Percentiles rank a stretch among this genome's conserved stretches.
These are phyloP conservation scores for Ramaria sp. DNA, from an alignment of 768 basidiomycete genomes.

Conservation along the genomic window DNA sequence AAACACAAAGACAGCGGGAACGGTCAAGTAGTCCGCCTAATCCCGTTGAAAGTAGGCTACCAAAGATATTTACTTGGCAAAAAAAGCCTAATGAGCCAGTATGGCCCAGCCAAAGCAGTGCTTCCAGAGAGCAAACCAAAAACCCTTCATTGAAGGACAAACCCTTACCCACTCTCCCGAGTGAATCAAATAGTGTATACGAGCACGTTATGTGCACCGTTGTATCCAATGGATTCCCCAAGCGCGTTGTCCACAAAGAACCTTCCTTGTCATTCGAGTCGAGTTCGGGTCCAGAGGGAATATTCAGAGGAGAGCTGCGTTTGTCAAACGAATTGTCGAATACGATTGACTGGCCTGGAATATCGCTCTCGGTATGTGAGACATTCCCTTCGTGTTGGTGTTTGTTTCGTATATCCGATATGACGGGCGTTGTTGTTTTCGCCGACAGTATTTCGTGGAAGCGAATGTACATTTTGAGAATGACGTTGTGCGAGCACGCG, in stretches of 20 bases:
- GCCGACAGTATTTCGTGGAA: conserved; percentile 58
- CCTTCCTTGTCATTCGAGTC: conserved; percentile 33
- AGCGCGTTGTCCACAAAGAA: conserved; percentile 42
- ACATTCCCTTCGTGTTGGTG: not conserved
- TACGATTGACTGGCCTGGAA: conserved; percentile 52
- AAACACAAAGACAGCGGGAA: not conserved
- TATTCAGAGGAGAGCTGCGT: conserved; percentile 47
- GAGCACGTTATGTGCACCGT: conserved; percentile 28
- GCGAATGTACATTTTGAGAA: conserved; percentile 55
- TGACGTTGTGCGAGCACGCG: conserved; percentile 48
- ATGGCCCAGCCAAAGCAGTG: not conserved
- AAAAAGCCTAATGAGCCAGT: conserved; percentile 15
- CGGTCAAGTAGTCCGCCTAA: not conserved
- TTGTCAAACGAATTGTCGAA: conserved; percentile 52
- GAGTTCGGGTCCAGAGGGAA: conserved; percentile 54
- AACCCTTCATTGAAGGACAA: conserved; percentile 22
- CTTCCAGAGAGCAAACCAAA: not conserved
- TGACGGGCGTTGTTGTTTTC: not conserved
- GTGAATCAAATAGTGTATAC: conserved; percentile 34
- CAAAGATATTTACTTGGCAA: conserved; percentile 11
- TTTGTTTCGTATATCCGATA: not conserved
- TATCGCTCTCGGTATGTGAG: conserved; percentile 51
- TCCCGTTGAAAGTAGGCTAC: not conserved
- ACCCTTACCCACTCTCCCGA: conserved; percentile 17
- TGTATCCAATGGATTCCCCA: conserved; percentile 53